Conservation (phyloP, 495 filamentous ascomycete species). For the Hypoxylon subgilvum region DNA sequence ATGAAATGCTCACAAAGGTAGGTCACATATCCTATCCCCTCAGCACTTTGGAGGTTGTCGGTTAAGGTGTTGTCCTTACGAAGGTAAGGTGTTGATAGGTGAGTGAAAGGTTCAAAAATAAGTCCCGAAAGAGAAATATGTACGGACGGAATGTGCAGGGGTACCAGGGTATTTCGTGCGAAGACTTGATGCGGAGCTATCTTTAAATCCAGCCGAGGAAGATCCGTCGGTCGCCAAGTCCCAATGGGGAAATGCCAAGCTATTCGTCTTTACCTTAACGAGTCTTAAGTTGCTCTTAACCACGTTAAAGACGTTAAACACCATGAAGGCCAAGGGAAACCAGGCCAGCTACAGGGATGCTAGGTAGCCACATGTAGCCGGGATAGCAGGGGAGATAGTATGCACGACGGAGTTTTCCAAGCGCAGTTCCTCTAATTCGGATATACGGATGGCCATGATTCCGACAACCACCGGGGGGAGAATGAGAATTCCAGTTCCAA, state of each 20-base stretch:
- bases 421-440: constrained; percentile 26
- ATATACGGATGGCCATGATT: constrained; percentile 41
- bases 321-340: too few species aligned
- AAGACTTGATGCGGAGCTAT: constrained; percentile 9
- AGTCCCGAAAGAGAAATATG: constrained; percentile 19
- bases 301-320: too few species aligned
- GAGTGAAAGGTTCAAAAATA: constrained; percentile 40
- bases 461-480: constrained; percentile 29
- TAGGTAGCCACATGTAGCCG: too few species aligned
- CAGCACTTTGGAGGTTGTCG: too few species aligned
- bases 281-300: too few species aligned
- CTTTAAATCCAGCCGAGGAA: constrained; percentile 36
- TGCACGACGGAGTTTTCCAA: constrained; percentile 36
- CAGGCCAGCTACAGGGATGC: too few species aligned
- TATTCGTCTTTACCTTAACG: neutral
- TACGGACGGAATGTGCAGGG: too few species aligned
- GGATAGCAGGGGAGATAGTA: too few species aligned
- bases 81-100: too few species aligned
- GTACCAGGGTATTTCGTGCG: neutral
- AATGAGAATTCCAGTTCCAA: neutral
- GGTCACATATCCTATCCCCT: too few species aligned
- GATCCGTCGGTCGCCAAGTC: constrained; percentile 16
- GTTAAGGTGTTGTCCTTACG: too few species aligned
- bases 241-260: constrained; percentile 9
- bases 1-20: too few species aligned